A percentile compares a stretch with the other conserved stretches of the same genome.
Conservation (phyloP, 208 protist genomes). For the Acanthamoeba lenticulata region DNA sequence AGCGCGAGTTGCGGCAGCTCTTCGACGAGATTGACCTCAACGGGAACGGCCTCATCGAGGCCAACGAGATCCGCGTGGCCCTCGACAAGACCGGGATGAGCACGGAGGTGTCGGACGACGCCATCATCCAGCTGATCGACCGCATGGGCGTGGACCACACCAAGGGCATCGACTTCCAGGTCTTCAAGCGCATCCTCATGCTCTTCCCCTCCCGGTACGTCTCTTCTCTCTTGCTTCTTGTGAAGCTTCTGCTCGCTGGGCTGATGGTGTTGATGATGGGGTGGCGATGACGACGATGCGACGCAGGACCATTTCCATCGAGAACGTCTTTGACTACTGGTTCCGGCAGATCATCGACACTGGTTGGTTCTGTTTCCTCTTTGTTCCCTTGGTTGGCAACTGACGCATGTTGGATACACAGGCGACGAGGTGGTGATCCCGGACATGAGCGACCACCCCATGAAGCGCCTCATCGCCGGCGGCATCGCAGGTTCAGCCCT, state of each 20-base stretch:
- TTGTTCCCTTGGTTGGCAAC: too few species aligned
- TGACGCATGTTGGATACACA: background rate
- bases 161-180: conserved; percentile 34
- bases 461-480: conserved; percentile 59
- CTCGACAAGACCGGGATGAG: conserved; percentile 34
- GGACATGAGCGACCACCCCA: background rate
- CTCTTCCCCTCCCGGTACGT: conserved; percentile 37
- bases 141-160: conserved; percentile 7
- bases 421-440: conserved; percentile 53
- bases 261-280: too few species aligned
- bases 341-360: conserved; percentile 40
- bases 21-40: conserved; percentile 66
- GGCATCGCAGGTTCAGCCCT: background rate
- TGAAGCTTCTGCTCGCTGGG: background rate
- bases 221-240: background rate
- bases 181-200: conserved; percentile 55
- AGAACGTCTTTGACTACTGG: conserved; percentile 57
- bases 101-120: conserved; percentile 27
- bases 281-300: background rate
- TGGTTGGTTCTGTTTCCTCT: background rate
- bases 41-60: conserved; percentile 11
- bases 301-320: background rate
- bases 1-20: background rate
- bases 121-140: conserved; percentile 46
- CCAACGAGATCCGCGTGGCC: conserved; percentile 45